Evolutionary conservation across 208 protist species (phyloP).

Genomic region (Leishmania amazonensis): DNA sequence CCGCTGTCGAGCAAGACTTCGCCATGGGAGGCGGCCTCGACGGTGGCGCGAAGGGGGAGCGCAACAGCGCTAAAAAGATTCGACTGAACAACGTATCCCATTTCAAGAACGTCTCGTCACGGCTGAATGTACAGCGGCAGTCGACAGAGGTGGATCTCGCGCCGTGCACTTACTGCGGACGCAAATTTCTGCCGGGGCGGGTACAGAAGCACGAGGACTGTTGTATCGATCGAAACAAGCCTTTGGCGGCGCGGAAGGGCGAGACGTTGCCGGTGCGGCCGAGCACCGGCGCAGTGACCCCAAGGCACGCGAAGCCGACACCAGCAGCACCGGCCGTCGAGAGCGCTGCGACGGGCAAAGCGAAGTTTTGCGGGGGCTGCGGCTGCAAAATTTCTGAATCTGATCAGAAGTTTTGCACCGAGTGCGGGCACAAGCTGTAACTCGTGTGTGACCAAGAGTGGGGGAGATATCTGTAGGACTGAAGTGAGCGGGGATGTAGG

Average conservation of each 20-base stretch:
- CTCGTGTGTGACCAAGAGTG: neutral
- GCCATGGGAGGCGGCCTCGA: neutral
- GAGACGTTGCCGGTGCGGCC: neutral
- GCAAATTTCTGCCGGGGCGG: conserved; percentile 76
- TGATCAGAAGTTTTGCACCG: conserved; percentile 58
- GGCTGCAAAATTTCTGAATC: conserved; percentile 37
- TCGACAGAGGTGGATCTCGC: conserved; percentile 33
- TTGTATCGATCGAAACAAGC: conserved; percentile 75
- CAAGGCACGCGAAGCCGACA: conserved; percentile 8
- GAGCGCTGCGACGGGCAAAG: neutral
- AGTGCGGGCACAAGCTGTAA: conserved; percentile 66
- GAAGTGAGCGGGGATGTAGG: neutral
- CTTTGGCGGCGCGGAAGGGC: conserved; percentile 17
- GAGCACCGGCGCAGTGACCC: conserved; percentile 5
- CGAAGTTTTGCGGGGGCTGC: conserved; percentile 73
- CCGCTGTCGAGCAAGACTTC: neutral
- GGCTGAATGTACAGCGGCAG: conserved; percentile 48
- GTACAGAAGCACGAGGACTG: conserved; percentile 83
- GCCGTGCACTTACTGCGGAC: conserved; percentile 69
- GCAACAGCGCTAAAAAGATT: conserved; percentile 43
- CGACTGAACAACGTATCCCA: conserved; percentile 78
- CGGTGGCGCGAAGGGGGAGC: neutral
- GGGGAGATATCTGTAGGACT: neutral
- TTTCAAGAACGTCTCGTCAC: conserved; percentile 81
- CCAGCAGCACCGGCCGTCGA: neutral